phyloP scores from a whole-genome alignment of 176 grass and related monocot genomes.

The Triticum dicoccoides region DNA sequence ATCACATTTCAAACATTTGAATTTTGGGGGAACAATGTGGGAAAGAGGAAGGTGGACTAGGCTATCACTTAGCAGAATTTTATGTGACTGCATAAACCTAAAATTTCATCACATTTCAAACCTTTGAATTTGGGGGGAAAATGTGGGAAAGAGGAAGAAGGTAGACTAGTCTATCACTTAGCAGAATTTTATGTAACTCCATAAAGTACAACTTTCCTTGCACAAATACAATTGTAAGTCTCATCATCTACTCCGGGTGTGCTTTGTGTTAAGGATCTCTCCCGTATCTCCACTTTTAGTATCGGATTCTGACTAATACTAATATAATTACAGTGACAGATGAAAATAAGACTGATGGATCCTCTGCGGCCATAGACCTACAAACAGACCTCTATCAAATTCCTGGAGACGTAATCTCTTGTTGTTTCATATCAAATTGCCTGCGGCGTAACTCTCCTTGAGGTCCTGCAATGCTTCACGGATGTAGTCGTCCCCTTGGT shows the following conservation, averaged over 20 bases:
- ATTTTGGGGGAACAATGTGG: too few species aligned
- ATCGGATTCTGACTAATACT: background rate
- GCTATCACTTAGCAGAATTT: too few species aligned
- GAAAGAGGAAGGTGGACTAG: too few species aligned
- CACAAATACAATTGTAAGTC: background rate
- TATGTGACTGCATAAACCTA: too few species aligned
- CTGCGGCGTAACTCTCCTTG: constrained; percentile 58
- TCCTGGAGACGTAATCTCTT: background rate
- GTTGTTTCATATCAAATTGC: constrained; percentile 40
- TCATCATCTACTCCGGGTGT: background rate
- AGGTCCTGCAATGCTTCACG: constrained; percentile 61
- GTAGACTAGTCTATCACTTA: too few species aligned
- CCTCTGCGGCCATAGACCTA: background rate
- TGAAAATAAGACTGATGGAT: background rate
- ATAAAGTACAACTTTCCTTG: too few species aligned
- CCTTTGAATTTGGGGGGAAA: too few species aligned
- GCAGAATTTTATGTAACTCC: too few species aligned
- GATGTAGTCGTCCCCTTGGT: constrained; percentile 78
- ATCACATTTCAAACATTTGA: too few species aligned
- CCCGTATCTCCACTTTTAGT: background rate
- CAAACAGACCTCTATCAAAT: background rate
- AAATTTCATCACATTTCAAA: too few species aligned
- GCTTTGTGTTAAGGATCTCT: background rate
- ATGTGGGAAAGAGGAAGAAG: too few species aligned
- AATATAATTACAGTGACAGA: background rate